A percentile compares a stretch with the other conserved stretches of the same genome.
Evolutionary conservation across 257 asterid species (phyloP).

Genomic region (Cruciata laevipes): DNA sequence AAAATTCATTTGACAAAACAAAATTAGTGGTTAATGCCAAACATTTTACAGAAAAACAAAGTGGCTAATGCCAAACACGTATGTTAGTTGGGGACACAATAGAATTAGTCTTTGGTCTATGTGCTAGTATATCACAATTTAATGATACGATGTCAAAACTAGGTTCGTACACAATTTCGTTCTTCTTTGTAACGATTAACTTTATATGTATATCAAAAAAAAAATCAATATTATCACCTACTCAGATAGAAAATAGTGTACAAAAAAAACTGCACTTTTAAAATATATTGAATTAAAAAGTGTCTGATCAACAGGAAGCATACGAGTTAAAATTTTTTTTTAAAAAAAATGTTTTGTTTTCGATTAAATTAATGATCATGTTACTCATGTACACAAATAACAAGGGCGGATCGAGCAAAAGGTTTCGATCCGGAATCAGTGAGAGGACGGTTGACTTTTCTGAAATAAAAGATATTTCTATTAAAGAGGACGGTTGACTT

Average conservation of each 20-base stretch:
- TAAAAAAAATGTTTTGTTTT: not conserved
- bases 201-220: too few species aligned
- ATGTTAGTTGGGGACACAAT: not conserved
- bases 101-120: not conserved
- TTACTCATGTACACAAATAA: not conserved
- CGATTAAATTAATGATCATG: not conserved
- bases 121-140: too few species aligned
- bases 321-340: too few species aligned
- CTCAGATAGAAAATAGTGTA: too few species aligned
- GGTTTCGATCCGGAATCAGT: not conserved
- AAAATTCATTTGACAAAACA: not conserved
- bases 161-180: too few species aligned
- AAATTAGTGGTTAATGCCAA: not conserved
- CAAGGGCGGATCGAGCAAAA: not conserved
- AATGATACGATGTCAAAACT: not conserved
- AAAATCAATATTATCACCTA: too few species aligned
- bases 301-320: too few species aligned
- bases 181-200: too few species aligned
- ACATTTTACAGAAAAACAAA: too few species aligned
- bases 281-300: too few species aligned
- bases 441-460: conserved; percentile 1
- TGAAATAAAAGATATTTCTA: too few species aligned
- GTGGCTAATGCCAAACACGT: not conserved
- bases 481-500: not conserved
- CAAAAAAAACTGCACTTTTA: too few species aligned